Percentiles rank a stretch among this genome's conserved stretches.
phyloP scores from a whole-genome alignment of 2,329 filamentous ascomycete genomes.

The Penicillium sp. region DNA sequence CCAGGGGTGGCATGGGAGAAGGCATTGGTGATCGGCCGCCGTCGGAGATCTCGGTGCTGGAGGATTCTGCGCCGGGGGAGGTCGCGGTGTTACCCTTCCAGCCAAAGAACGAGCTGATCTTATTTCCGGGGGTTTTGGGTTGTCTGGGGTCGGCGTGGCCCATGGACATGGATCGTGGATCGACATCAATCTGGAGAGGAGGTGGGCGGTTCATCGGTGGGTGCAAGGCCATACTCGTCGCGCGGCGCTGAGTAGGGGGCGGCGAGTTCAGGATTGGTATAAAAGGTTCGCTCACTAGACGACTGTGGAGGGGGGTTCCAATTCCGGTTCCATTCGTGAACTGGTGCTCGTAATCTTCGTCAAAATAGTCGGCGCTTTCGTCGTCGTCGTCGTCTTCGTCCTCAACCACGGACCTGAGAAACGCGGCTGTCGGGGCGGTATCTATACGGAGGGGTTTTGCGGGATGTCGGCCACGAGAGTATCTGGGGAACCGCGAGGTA shows the following conservation, averaged over 20 bases:
- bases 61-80: constrained; percentile 59
- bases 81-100: constrained; percentile 57
- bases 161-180: constrained; percentile 38
- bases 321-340: constrained; percentile 38
- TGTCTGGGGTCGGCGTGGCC: constrained; percentile 38
- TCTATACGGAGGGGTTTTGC: constrained; percentile 37
- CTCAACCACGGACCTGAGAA: constrained; percentile 29
- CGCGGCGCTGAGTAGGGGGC: constrained; percentile 54
- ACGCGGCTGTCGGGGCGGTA: constrained; percentile 30
- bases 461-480: constrained; percentile 42
- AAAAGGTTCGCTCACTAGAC: constrained; percentile 48
- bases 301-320: constrained; percentile 40
- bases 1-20: constrained; percentile 52
- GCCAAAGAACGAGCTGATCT: constrained; percentile 67
- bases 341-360: constrained; percentile 30
- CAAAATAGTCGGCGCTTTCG: constrained; percentile 29
- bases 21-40: constrained; percentile 60
- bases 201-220: constrained; percentile 43
- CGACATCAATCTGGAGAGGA: constrained; percentile 49
- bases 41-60: constrained; percentile 65
- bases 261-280: constrained; percentile 71
- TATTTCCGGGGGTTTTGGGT: constrained; percentile 57
- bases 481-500: constrained; percentile 35
- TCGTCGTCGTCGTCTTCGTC: constrained; percentile 31
- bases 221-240: constrained; percentile 50